Percentiles rank a stretch among this genome's conserved stretches.
phyloP scores from a whole-genome alignment of 495 filamentous ascomycete genomes.

The Penicillium robsamsonii region DNA sequence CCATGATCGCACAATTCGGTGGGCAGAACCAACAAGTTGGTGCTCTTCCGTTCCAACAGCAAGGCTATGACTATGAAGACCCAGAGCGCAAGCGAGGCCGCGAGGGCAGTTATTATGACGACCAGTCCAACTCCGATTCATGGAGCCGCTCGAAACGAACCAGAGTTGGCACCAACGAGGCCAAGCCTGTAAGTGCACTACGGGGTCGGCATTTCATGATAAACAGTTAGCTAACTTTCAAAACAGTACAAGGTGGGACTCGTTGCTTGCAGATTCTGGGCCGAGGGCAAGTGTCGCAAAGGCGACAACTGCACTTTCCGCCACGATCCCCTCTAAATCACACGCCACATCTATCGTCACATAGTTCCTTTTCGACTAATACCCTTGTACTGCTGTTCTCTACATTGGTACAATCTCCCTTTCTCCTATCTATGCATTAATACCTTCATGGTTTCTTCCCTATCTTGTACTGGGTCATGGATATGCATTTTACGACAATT shows the following conservation, averaged over 20 bases:
- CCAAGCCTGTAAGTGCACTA: constrained; percentile 35
- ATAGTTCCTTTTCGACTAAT: constrained; percentile 12
- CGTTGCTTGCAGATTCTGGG: constrained; percentile 73
- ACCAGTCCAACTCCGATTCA: constrained; percentile 24
- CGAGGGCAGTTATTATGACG: constrained; percentile 33
- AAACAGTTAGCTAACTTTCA: constrained; percentile 18
- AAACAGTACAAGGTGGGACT: constrained; percentile 40
- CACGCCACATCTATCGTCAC: not conserved
- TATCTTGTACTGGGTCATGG: constrained; percentile 5
- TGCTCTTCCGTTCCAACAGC: constrained; percentile 24
- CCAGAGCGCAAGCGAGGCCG: constrained; percentile 47
- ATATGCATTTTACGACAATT: constrained; percentile 9
- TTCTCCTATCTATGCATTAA: constrained; percentile 7
- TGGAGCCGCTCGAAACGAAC: constrained; percentile 39
- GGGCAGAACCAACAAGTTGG: constrained; percentile 33
- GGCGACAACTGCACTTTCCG: constrained; percentile 83
- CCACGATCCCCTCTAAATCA: constrained; percentile 46
- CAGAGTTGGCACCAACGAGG: constrained; percentile 23
- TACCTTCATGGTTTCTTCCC: constrained; percentile 1
- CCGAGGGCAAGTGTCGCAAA: constrained; percentile 76
- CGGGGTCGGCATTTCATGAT: not conserved
- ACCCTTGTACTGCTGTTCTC: constrained; percentile 1
- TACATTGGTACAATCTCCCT: not conserved
- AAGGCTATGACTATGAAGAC: constrained; percentile 35
- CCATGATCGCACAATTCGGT: constrained; percentile 49